These are phyloP conservation scores for Leishmania aethiopica DNA, from an alignment of 208 protist species.

Conservation along the genomic window DNA sequence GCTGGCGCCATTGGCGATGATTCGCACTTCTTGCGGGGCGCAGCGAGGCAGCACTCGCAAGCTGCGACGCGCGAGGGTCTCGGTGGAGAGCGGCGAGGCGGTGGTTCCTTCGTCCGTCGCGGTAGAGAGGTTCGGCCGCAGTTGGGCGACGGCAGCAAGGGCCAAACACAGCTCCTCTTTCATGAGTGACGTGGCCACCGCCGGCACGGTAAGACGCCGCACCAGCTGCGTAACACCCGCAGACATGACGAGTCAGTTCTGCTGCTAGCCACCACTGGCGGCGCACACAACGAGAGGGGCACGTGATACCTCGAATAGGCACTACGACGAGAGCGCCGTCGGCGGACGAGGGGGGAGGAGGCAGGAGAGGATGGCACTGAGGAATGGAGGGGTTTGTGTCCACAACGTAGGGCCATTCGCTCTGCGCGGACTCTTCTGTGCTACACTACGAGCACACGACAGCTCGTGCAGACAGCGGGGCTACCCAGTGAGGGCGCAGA, in stretches of 20 bases:
- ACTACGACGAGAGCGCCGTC: not conserved
- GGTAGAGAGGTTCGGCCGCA: constrained; percentile 11
- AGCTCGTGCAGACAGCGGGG: not conserved
- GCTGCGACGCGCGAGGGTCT: constrained; percentile 19
- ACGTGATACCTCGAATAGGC: not conserved
- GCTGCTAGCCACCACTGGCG: not conserved
- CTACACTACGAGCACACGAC: not conserved
- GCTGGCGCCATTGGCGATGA: constrained; percentile 56
- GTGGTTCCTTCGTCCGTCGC: constrained; percentile 5
- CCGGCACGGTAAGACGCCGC: constrained; percentile 25
- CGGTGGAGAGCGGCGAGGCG: not conserved
- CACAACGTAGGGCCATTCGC: not conserved
- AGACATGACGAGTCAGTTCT: constrained; percentile 2
- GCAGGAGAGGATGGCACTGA: not conserved
- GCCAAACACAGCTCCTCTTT: constrained; percentile 73
- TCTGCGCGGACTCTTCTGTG: not conserved
- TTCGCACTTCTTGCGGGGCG: constrained; percentile 56
- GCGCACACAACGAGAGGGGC: not conserved
- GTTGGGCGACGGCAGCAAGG: constrained; percentile 53
- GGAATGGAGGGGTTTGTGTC: not conserved
- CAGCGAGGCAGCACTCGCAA: constrained; percentile 51
- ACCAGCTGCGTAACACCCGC: constrained; percentile 22
- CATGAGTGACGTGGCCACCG: constrained; percentile 18
- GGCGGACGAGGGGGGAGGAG: not conserved
- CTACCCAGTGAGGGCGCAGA: not conserved